These are phyloP conservation scores for Penicillium ucsense DNA, from an alignment of 495 filamentous ascomycete species.

Conservation along the genomic window DNA sequence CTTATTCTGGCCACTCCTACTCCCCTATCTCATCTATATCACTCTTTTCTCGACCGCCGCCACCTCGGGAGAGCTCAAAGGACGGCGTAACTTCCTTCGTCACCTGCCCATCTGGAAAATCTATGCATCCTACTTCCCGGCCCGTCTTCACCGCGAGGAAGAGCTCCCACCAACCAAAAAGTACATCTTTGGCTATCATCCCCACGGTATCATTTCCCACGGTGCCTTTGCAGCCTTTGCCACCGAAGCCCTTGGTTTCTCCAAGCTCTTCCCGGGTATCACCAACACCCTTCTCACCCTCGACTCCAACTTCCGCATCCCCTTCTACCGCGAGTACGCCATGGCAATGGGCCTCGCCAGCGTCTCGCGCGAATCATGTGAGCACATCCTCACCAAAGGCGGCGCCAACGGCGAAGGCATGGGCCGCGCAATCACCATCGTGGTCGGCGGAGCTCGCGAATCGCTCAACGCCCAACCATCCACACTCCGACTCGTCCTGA, in stretches of 20 bases:
- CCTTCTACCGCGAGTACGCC: constrained; percentile 87
- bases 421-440: constrained; percentile 93
- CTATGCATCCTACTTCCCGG: constrained; percentile 89
- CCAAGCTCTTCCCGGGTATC: constrained; percentile 87
- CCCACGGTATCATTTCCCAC: constrained; percentile 93
- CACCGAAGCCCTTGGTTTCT: constrained; percentile 85
- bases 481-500: constrained; percentile 63
- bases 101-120: constrained; percentile 73
- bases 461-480: constrained; percentile 77
- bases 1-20: constrained; percentile 77
- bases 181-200: constrained; percentile 97
- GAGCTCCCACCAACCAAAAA: constrained; percentile 70
- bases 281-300: constrained; percentile 85
- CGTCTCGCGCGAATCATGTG: constrained; percentile 83
- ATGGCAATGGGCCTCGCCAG: constrained; percentile 77
- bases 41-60: constrained; percentile 67
- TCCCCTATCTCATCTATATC: constrained; percentile 83
- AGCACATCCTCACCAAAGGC: constrained; percentile 71
- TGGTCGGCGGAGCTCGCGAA: constrained; percentile 86
- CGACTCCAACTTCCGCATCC: constrained; percentile 85
- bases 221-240: constrained; percentile 89
- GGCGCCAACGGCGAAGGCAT: constrained; percentile 76
- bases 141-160: constrained; percentile 72
- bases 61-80: constrained; percentile 60
- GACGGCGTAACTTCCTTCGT: constrained; percentile 64